Percentiles rank a stretch among this genome's conserved stretches.
These are phyloP conservation scores for Eimeria maxima DNA, from an alignment of 169 alveolate genomes.

Conservation along the genomic window DNA sequence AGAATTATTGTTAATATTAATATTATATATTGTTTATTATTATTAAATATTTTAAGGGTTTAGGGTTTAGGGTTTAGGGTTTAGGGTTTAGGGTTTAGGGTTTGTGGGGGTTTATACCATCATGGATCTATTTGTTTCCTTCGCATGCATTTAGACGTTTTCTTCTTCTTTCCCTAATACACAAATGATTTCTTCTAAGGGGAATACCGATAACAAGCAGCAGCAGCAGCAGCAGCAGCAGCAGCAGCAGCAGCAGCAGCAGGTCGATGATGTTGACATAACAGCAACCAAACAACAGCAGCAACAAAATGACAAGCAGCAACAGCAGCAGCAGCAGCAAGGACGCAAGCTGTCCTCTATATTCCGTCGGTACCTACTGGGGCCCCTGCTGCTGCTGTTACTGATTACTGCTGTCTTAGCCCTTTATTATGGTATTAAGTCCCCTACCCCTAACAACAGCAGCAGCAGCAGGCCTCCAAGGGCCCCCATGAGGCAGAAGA, in stretches of 20 bases:
- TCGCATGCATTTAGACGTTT: neutral
- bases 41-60: neutral
- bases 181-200: neutral
- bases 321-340: neutral
- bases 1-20: too few relatives aligned
- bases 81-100: neutral
- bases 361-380: neutral
- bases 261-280: too few relatives aligned
- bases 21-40: too few relatives aligned
- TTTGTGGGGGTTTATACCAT: neutral
- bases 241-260: constrained; percentile 1
- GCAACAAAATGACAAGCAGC: neutral
- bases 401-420: neutral
- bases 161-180: neutral
- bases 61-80: neutral
- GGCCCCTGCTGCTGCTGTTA: neutral
- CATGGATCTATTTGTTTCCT: neutral
- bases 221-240: constrained; percentile 4
- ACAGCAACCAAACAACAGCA: too few relatives aligned
- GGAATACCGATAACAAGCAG: neutral
- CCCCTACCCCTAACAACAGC: neutral
- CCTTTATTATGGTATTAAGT: neutral
- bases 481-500: neutral
- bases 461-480: neutral
- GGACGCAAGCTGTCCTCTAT: too few relatives aligned